phyloP scores from a whole-genome alignment of 495 filamentous ascomycete species.

The Gamarada debralockiae region DNA sequence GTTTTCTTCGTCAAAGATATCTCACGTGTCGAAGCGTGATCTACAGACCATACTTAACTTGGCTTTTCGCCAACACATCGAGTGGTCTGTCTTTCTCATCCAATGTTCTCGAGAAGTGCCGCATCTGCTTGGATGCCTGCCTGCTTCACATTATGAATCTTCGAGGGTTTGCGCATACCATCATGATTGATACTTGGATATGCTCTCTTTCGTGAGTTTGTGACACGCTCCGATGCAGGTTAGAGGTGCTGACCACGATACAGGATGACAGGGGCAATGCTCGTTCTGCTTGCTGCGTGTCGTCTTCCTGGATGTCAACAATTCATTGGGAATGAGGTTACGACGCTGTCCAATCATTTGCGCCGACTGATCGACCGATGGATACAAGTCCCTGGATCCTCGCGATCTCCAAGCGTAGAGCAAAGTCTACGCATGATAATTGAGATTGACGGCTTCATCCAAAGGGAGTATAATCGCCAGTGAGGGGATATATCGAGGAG shows the following conservation, averaged over 20 bases:
- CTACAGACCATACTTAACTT: conserved; percentile 41
- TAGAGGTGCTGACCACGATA: not conserved
- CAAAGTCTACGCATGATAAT: conserved; percentile 26
- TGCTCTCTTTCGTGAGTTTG: conserved; percentile 41
- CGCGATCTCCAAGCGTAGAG: conserved; percentile 24
- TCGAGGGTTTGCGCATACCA: conserved; percentile 34
- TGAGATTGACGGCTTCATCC: conserved; percentile 25
- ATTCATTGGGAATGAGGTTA: conserved; percentile 25
- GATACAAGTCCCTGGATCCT: conserved; percentile 20
- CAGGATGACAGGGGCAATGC: conserved; percentile 27
- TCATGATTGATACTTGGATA: conserved; percentile 46
- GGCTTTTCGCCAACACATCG: conserved; percentile 31
- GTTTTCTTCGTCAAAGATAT: conserved; percentile 42
- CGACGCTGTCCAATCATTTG: conserved; percentile 22
- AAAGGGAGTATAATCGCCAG: not conserved
- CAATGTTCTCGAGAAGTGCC: conserved; percentile 31
- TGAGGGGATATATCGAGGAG: too few species aligned
- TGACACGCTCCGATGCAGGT: not conserved
- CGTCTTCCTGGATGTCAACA: conserved; percentile 13
- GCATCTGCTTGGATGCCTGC: conserved; percentile 35
- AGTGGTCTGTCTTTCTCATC: conserved; percentile 14
- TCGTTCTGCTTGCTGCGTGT: conserved; percentile 27
- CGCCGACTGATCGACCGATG: conserved; percentile 20
- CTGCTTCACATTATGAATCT: conserved; percentile 38
- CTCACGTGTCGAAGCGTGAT: conserved; percentile 44